phyloP scores from a whole-genome alignment of 768 basidiomycete genomes.

The Saitozyma sp. region DNA sequence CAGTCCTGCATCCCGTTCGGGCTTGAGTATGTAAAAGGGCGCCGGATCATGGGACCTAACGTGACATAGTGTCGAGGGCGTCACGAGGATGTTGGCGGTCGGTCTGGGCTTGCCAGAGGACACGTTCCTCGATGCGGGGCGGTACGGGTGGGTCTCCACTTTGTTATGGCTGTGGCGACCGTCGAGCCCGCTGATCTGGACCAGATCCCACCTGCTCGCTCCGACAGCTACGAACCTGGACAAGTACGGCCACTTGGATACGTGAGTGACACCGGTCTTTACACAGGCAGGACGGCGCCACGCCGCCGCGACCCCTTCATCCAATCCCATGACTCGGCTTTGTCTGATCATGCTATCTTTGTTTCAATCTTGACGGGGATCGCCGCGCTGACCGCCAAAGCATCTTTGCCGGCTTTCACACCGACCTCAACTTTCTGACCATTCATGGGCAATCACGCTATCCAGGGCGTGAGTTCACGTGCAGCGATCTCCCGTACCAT shows the following conservation, averaged over 20 bases:
- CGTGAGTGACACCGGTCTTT: slow-evolving; percentile 24
- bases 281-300: neutral
- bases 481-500: neutral
- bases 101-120: slow-evolving; percentile 72
- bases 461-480: slow-evolving; percentile 57
- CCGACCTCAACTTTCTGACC: slow-evolving; percentile 82
- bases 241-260: slow-evolving; percentile 63
- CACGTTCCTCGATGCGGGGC: slow-evolving; percentile 75
- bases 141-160: slow-evolving; percentile 69
- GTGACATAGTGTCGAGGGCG: slow-evolving; percentile 67
- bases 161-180: neutral
- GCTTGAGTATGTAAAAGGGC: slow-evolving; percentile 18
- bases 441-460: slow-evolving; percentile 51
- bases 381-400: slow-evolving; percentile 52
- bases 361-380: no score
- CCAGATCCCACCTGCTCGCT: slow-evolving; percentile 80
- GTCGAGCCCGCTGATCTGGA: slow-evolving; percentile 7
- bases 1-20: no score
- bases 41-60: no score
- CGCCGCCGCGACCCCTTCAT: no score
- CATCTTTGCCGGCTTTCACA: slow-evolving; percentile 91
- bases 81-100: slow-evolving; percentile 84
- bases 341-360: no score
- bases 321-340: no score
- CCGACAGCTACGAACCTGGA: slow-evolving; percentile 88